Evolutionary conservation across 2,329 filamentous ascomycete genomes (phyloP), one percentile per base, ranked within the genome.

Genomic region (Calonectria pauciramosa): DNA sequence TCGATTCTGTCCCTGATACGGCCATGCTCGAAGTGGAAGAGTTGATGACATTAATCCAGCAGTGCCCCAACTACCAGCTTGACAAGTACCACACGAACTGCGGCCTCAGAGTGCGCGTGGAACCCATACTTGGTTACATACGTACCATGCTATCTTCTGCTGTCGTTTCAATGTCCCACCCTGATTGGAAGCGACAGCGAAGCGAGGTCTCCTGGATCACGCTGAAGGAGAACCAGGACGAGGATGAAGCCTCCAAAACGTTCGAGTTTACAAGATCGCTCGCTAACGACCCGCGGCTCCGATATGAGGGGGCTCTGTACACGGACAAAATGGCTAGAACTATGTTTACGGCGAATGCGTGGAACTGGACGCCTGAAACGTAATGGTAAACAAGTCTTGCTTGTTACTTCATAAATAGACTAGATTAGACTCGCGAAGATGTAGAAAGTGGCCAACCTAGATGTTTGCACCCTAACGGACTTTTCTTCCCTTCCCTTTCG

Each of bases 31-130:
- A 94, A 75, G 86, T 95, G 3, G 88, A 91, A 70, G 86, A 89
- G 32, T 81, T 96, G 1, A 82, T 96, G 20, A 85, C 90, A 13
- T 88, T 88, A 0, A 85, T 96, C 28, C 89, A 91, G 47, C 92
- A 95, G 83, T 92, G 90, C 65, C 92, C 94, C 1, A 90, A 88
- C 70, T 96, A 96, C 81, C 94, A 96, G 82, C 90, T 96, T 73
- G 93, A 96, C 83, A 90, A 89, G 77, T 88, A 95, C 81, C 94
- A 96, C 82, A 88, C 89, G 1, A 94, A 95, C 82, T 96, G 94
- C 81, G 94, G 94, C 1, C 87, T 95, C 47, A 87, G 93, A 56
- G 91, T 91, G 4, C 88, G 92, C 23, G 83, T 95, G 4, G 85
- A 94, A 49, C 93, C 93, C 10, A 88, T 94, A 4, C 83, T 95